Evolutionary conservation across 495 filamentous ascomycete species (phyloP).

Genomic region (Ascobolus immersus): DNA sequence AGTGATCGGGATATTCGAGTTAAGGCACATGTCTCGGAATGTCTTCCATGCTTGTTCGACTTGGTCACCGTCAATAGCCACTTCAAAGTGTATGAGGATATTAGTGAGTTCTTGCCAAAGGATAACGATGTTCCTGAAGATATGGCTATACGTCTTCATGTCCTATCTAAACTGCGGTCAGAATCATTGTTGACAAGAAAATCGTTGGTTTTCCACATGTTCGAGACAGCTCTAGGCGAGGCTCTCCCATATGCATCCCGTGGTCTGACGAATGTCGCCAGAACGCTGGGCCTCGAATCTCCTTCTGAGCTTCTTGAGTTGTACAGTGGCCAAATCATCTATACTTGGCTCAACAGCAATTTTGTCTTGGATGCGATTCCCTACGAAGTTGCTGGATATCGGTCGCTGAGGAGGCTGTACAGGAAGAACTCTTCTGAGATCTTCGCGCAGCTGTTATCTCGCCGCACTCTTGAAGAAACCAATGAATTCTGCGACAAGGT

Average conservation of each 20-base stretch:
- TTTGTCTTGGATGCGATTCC: constrained; percentile 39
- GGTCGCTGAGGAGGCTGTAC: constrained; percentile 40
- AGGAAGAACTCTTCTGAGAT: constrained; percentile 52
- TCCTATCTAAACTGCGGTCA: constrained; percentile 41
- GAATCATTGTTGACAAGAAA: constrained; percentile 60
- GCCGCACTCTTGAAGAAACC: constrained; percentile 37
- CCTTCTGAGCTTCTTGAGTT: constrained; percentile 53
- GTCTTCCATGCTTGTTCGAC: constrained; percentile 27
- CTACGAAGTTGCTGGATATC: constrained; percentile 58
- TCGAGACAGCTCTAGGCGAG: constrained; percentile 54
- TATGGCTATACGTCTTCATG: constrained; percentile 57
- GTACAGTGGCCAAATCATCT: constrained; percentile 77
- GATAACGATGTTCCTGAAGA: constrained; percentile 51
- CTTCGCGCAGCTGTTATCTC: constrained; percentile 63
- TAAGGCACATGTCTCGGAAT: constrained; percentile 44
- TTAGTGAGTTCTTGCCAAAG: constrained; percentile 44
- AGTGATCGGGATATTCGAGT: constrained; percentile 39
- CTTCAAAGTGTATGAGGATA: constrained; percentile 51
- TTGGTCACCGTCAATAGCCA: constrained; percentile 51
- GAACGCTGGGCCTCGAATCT: constrained; percentile 32
- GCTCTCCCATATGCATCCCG: constrained; percentile 40
- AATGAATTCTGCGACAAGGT: constrained; percentile 31
- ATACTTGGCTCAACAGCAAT: constrained; percentile 38
- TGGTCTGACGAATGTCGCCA: constrained; percentile 41
- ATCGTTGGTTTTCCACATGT: constrained; percentile 66